phyloP scores from a whole-genome alignment of 257 asterid species.

The Mentha longifolia region DNA sequence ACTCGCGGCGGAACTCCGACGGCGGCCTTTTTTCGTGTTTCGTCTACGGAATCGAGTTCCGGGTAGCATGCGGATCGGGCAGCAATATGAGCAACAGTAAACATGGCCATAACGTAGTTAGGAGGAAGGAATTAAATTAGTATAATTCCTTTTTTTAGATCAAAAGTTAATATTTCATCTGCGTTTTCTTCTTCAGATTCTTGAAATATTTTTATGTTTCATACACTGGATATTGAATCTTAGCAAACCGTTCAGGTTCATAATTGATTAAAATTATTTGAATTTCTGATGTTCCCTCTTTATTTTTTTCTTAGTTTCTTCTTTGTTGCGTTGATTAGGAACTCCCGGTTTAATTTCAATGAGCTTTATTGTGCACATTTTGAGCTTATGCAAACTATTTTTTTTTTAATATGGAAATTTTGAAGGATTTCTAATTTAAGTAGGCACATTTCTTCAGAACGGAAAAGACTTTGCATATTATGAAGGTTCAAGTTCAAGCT shows the following conservation, averaged over 20 bases:
- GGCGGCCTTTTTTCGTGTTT: slow-evolving; percentile 54
- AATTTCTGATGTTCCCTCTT: background rate
- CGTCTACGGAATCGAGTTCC: slow-evolving; percentile 70
- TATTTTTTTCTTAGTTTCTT: background rate
- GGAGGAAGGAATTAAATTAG: slow-evolving; percentile 43
- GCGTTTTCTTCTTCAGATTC: background rate
- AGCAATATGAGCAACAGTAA: slow-evolving; percentile 28
- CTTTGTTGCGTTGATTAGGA: background rate
- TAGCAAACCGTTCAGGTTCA: background rate
- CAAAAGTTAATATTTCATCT: slow-evolving; percentile 27
- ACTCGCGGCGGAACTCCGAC: slow-evolving; percentile 48
- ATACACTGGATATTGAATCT: background rate
- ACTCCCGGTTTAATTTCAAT: no score
- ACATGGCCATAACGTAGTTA: slow-evolving; percentile 32
- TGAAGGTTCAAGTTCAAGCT: no score
- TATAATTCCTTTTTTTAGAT: background rate
- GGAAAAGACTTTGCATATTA: no score
- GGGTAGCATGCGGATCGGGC: slow-evolving; percentile 66
- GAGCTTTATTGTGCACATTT: no score
- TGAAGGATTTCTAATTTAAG: no score
- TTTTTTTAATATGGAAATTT: no score
- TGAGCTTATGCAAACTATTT: no score
- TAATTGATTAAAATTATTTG: background rate
- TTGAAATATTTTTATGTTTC: background rate
- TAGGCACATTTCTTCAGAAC: no score